These are phyloP conservation scores for Sideroxylon spinosum DNA, from an alignment of 179 eudicot species.

Conservation along the genomic window DNA sequence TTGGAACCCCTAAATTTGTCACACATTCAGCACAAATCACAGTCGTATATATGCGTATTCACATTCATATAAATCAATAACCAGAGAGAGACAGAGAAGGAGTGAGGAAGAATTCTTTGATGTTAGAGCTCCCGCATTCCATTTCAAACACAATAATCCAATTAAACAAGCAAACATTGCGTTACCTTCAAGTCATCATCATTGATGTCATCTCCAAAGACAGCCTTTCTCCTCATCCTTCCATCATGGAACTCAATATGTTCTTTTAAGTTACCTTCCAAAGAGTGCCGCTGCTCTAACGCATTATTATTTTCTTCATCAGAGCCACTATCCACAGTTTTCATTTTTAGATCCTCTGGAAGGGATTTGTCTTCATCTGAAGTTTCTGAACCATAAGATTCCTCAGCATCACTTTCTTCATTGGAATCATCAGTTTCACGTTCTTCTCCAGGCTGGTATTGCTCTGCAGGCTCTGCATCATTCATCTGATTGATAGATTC, in stretches of 20 bases:
- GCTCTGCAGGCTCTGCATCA: slow-evolving; percentile 28
- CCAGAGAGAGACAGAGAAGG: background rate
- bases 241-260: slow-evolving; percentile 59
- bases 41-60: background rate
- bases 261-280: slow-evolving; percentile 32
- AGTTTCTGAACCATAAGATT: slow-evolving; percentile 31
- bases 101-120: background rate
- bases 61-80: background rate
- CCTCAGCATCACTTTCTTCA: slow-evolving; percentile 46
- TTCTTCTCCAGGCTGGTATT: slow-evolving; percentile 24
- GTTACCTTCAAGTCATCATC: slow-evolving; percentile 45
- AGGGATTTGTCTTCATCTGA: slow-evolving; percentile 34
- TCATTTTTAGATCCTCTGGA: slow-evolving; percentile 12
- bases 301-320: slow-evolving; percentile 27
- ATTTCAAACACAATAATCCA: background rate
- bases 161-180: slow-evolving; percentile 6
- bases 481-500: slow-evolving; percentile 23
- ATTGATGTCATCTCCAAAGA: slow-evolving; percentile 46
- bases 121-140: background rate
- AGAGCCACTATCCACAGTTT: slow-evolving; percentile 26
- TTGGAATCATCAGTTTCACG: slow-evolving; percentile 39
- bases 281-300: slow-evolving; percentile 14
- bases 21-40: background rate
- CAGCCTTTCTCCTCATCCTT: slow-evolving; percentile 77
- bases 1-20: background rate